Conservation (phyloP, 345 rosid genomes). For the Nasturtium officinale region DNA sequence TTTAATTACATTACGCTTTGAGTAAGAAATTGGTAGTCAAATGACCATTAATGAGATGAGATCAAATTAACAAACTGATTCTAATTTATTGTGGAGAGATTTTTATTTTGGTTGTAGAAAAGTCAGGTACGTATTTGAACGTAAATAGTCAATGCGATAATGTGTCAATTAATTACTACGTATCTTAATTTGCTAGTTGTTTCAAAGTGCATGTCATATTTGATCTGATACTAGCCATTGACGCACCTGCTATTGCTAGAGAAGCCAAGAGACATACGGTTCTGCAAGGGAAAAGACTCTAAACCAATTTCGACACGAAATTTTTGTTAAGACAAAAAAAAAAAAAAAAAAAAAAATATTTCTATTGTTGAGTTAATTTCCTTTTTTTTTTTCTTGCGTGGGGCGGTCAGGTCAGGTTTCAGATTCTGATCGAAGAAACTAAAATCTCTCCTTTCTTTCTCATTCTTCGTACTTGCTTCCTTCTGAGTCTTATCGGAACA, state of each 20-base stretch:
- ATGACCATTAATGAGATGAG: background rate
- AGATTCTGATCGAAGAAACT: constrained; percentile 30
- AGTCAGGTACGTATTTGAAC: background rate
- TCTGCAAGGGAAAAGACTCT: background rate
- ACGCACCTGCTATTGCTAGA: background rate
- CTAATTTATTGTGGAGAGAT: background rate
- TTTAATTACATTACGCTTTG: constrained; percentile 20
- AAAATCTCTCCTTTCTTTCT: background rate
- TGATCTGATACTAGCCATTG: background rate
- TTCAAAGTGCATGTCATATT: background rate
- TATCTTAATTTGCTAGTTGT: background rate
- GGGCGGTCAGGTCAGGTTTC: constrained; percentile 8
- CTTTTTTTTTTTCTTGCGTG: constrained; percentile 2
- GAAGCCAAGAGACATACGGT: background rate
- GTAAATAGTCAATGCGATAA: background rate
- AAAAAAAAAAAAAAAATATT: background rate
- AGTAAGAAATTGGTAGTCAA: constrained; percentile 15
- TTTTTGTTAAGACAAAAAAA: background rate
- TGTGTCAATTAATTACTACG: background rate
- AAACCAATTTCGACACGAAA: too few species aligned
- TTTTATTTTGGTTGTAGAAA: too few species aligned
- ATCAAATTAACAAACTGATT: too few species aligned
- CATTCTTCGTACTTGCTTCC: background rate
- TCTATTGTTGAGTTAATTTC: background rate
- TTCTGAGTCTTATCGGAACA: background rate